Evolutionary conservation across 164 flowering plant genomes (phyloP).

Genomic region (Brasenia schreberi): DNA sequence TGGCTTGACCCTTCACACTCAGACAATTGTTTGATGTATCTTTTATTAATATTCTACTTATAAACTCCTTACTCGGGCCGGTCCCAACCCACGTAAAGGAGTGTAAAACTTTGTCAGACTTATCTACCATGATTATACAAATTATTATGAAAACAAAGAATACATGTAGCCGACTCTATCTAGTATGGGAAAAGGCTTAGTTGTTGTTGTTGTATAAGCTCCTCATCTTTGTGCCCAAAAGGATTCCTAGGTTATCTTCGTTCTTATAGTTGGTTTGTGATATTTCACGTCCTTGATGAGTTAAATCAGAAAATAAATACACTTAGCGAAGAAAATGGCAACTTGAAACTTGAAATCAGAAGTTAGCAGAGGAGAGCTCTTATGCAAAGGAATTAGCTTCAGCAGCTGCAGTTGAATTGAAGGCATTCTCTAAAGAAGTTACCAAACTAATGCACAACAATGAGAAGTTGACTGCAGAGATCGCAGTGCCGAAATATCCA

Average conservation of each 20-base stretch:
- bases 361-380: slow-evolving; percentile 86
- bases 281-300: slow-evolving; percentile 48
- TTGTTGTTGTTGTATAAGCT: background rate
- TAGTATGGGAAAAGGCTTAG: too few species aligned
- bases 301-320: slow-evolving; percentile 42
- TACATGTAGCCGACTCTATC: too few species aligned
- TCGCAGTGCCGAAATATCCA: slow-evolving; percentile 44
- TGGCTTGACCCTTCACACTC: too few species aligned
- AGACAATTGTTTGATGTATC: too few species aligned
- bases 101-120: too few species aligned
- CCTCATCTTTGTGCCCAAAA: too few species aligned
- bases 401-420: slow-evolving; percentile 97
- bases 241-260: background rate
- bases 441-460: slow-evolving; percentile 91
- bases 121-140: too few species aligned
- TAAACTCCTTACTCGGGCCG: too few species aligned
- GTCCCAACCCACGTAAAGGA: too few species aligned
- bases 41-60: too few species aligned
- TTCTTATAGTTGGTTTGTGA: slow-evolving; percentile 1
- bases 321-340: slow-evolving; percentile 51
- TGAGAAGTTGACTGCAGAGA: slow-evolving; percentile 61
- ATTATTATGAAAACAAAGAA: too few species aligned
- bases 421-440: slow-evolving; percentile 94
- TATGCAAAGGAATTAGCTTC: slow-evolving; percentile 98
- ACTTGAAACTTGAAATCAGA: slow-evolving; percentile 63